Evolutionary conservation across 139 green algal species (phyloP).

Genomic region (Micromonas commoda): DNA sequence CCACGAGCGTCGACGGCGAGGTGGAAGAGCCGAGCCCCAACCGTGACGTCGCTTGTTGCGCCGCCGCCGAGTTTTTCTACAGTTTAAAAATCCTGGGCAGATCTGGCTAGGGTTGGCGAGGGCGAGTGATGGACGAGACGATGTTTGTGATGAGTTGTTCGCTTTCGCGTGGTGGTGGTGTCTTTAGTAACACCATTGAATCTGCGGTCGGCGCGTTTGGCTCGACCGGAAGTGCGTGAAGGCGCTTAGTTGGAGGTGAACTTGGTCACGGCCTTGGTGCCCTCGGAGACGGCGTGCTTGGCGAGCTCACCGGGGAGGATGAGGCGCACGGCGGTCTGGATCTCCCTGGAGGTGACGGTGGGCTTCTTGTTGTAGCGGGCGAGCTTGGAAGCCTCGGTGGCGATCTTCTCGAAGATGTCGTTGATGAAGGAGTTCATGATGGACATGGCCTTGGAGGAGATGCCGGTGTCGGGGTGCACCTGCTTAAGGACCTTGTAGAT

Average conservation of each 20-base stretch:
- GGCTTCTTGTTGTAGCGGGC: constrained; percentile 78
- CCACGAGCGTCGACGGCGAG: too few species aligned
- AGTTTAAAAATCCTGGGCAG: too few species aligned
- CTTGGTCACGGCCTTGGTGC: constrained; percentile 73
- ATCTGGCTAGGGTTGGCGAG: too few species aligned
- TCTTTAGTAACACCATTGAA: background rate
- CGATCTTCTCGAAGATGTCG: constrained; percentile 60
- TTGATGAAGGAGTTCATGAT: constrained; percentile 79
- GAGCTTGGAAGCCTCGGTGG: constrained; percentile 50
- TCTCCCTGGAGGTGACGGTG: constrained; percentile 66
- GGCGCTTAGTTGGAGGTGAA: constrained; percentile 26
- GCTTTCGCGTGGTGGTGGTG: background rate
- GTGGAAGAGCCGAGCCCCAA: too few species aligned
- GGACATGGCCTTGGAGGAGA: constrained; percentile 91
- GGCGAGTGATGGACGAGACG: background rate
- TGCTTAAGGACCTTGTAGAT: constrained; percentile 96
- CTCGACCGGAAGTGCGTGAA: too few species aligned
- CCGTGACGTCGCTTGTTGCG: too few species aligned
- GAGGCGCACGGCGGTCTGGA: constrained; percentile 71
- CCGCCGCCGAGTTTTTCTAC: too few species aligned
- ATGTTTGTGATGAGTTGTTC: background rate
- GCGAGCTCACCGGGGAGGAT: constrained; percentile 73
- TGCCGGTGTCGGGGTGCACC: constrained; percentile 94
- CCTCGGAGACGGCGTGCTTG: constrained; percentile 80
- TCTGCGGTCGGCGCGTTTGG: too few species aligned